Percentiles rank a stretch among this genome's conserved stretches.
These are phyloP conservation scores for Crithidia thermophila DNA, from an alignment of 208 protist species.

Conservation along the genomic window DNA sequence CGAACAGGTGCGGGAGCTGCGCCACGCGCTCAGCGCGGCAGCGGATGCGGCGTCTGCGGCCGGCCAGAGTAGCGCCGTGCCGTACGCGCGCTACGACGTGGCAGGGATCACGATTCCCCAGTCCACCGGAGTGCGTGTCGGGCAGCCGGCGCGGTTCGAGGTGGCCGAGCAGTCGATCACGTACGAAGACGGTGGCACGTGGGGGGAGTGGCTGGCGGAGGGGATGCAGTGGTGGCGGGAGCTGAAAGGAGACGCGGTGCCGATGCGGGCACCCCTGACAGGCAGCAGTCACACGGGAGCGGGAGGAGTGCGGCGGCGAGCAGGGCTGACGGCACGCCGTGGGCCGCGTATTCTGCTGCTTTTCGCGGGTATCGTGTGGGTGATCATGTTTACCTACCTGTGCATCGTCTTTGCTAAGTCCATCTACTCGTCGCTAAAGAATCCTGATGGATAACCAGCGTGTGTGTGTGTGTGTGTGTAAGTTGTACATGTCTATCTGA, in stretches of 20 bases:
- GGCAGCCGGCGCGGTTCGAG: neutral
- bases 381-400: slow-evolving; percentile 9
- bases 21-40: slow-evolving; percentile 1
- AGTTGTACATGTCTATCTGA: neutral
- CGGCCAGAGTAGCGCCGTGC: neutral
- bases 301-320: neutral
- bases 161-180: slow-evolving; percentile 8
- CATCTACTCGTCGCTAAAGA: neutral
- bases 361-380: neutral
- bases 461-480: neutral
- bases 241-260: neutral
- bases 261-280: neutral
- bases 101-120: neutral
- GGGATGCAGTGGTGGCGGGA: slow-evolving; percentile 14
- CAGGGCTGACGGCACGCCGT: neutral
- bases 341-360: slow-evolving; percentile 5
- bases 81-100: neutral
- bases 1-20: slow-evolving; percentile 21
- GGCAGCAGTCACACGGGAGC: neutral
- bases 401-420: neutral
- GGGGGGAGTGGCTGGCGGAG: slow-evolving; percentile 14
- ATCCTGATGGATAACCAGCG: neutral
- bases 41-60: neutral
- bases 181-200: slow-evolving; percentile 10
- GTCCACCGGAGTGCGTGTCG: slow-evolving; percentile 1